Evolutionary conservation across 371 early-diverging fungal species (phyloP), one percentile per base, ranked within the genome.

Genomic region (Rhizopus stolonifer): DNA sequence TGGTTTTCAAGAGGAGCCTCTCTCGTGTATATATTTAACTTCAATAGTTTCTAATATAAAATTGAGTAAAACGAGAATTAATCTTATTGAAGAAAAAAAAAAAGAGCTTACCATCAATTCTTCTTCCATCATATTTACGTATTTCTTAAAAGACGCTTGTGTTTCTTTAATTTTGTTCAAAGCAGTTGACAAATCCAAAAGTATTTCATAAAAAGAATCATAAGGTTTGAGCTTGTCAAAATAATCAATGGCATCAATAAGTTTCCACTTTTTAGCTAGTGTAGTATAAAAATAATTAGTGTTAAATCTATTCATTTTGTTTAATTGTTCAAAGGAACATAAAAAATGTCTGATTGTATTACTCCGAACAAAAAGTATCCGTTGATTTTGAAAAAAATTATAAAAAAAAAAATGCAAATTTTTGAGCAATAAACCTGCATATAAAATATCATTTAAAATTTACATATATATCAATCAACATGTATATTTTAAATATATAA

Each of bases 201-300:
- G 46, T 29, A 26, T 46, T 46, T 46, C 46, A 46, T 46, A 29
- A 38, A 46, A 46, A 46, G 46, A 46, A 46, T 46, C 18, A 29
- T 46, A 46, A 24, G 24, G 14, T 1, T 46, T 46, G 26, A 46
- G 24, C 26, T 29, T 46, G 46, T 46, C 24, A 46, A 26, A 49
- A 23, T 48, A 34, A 33, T 21, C 24, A 49, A 38, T 36, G 49
- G 38, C 49, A 49, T 49, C 49, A 34, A n/a, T 49, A 33, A 48
- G 48, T 18, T 36, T 31, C 34, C 49, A 49, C 14, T 36, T 36
- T 49, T 49, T 49, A 36, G 46, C 46, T 29, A 26, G 46, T 26
- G 46, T 46, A 46, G 26, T 10, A 46, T 26, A 29, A 46, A 46
- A 46, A 29, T 29, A 29, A 29, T 29, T 10, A 29, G 29, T 29